phyloP scores from a whole-genome alignment of 192 early-diverging fungal species.

The Podila clonocystis region DNA sequence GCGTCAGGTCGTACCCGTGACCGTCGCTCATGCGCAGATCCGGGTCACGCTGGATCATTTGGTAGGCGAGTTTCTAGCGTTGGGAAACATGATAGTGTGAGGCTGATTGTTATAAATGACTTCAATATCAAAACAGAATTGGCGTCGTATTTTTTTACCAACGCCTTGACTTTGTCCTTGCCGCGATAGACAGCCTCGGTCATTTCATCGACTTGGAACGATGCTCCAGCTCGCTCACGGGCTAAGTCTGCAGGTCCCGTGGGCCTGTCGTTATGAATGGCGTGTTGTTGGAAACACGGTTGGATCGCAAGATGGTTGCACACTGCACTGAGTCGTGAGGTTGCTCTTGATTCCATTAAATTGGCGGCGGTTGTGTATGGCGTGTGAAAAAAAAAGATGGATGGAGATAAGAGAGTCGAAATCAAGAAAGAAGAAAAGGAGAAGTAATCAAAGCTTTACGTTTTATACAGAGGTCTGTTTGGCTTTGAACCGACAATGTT shows the following conservation, averaged over 20 bases:
- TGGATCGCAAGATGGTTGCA: slow-evolving; percentile 47
- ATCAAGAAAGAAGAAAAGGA: too few relatives aligned
- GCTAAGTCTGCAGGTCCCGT: slow-evolving; percentile 59
- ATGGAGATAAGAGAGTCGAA: too few relatives aligned
- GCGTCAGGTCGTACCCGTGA: slow-evolving; percentile 55
- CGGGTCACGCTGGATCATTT: slow-evolving; percentile 61
- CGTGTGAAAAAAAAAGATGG: too few relatives aligned
- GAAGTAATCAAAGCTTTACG: too few relatives aligned
- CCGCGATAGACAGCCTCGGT: slow-evolving; percentile 52
- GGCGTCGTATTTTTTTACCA: slow-evolving; percentile 34
- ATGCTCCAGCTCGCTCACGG: slow-evolving; percentile 58
- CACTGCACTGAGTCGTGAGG: slow-evolving; percentile 1
- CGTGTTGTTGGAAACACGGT: slow-evolving; percentile 35
- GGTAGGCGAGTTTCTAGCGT: slow-evolving; percentile 49
- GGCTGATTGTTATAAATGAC: neutral
- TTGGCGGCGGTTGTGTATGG: too few relatives aligned
- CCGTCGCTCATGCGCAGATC: slow-evolving; percentile 51
- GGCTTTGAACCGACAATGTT: too few relatives aligned
- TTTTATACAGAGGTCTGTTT: too few relatives aligned
- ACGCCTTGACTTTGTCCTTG: slow-evolving; percentile 50
- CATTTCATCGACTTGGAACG: slow-evolving; percentile 60
- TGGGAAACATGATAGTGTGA: neutral
- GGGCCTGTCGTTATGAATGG: slow-evolving; percentile 37
- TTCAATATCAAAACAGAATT: too few relatives aligned
- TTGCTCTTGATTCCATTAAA: too few relatives aligned